Base-by-base conservation (phyloP, 306 rosid species). In the Myrica gale region DNA sequence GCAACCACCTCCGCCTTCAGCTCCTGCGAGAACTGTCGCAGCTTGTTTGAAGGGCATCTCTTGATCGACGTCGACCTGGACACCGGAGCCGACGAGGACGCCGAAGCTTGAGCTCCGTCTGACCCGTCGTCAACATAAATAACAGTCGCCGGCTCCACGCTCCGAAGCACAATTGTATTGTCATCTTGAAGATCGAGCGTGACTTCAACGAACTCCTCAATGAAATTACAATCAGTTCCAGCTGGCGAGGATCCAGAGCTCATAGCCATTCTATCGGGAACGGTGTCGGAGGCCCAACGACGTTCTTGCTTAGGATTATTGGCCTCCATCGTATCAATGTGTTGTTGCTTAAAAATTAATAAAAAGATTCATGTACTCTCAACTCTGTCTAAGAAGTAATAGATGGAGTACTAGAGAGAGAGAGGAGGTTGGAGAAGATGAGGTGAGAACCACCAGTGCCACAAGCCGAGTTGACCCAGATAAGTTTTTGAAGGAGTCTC, bases 201-300 rank as follows among this genome's bases (percentile, higher is more conserved):
- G 0, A 96, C 98, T 81, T 96, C 98, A 0, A 96, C 99, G 61
- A 92, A 92, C 87, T 92, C 99, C 61, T 96, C 97, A 1, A 74
- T 89, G 9, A 84, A 88, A 15, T 13, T 71, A 44, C 89, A 85
- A 10, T 87, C 98, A 0, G 85, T 78, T 26, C 87, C 39, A 8
- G 63, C 96, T 66, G 94, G 96, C 2, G 97, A 87, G 10, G 97
- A 83, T n/a, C 79, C 71, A 60, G 89, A 88, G 77, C 82, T 68
- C 15, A 74, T 20, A 2, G 80, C 68, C 63, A 12, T 17, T 0
- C 78, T 89, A 0, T 17, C 12, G 21, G 98, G 92, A 69, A 89
- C 81, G 7, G 85, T 52, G 70, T 90, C 99, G 39, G 98, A 96
- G 11, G 91, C 92, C 95, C 96, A 90, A 52, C 97, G 93, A 76